A percentile compares a stretch with the other conserved stretches of the same genome.
Conservation (phyloP, 2,329 filamentous ascomycete species). For the Aureobasidium lini region DNA sequence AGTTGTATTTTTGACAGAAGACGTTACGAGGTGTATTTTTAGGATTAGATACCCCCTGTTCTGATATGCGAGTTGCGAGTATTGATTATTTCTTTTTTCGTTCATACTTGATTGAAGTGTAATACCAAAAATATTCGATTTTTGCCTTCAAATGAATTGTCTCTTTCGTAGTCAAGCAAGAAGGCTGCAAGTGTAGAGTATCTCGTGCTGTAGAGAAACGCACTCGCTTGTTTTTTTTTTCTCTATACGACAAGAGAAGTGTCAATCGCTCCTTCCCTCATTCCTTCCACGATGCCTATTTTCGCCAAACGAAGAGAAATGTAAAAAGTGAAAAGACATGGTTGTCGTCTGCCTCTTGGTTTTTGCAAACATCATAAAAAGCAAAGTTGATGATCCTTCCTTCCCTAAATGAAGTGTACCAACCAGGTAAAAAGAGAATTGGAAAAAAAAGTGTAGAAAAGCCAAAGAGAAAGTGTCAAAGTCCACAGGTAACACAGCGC, state of each 20-base stretch:
- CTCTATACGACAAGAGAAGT: not conserved
- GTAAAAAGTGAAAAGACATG: not conserved
- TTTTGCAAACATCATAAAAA: too few relatives aligned
- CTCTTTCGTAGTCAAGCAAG: too few relatives aligned
- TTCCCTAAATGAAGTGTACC: too few relatives aligned
- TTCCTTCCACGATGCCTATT: not conserved
- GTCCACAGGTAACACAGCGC: too few relatives aligned
- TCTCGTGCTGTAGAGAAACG: not conserved
- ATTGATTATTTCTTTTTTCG: not conserved
- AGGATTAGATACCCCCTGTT: not conserved
- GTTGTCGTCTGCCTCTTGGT: not conserved
- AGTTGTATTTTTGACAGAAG: not conserved
- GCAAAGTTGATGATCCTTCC: too few relatives aligned
- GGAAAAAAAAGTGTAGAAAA: too few relatives aligned
- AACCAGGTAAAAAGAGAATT: too few relatives aligned
- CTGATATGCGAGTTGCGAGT: not conserved
- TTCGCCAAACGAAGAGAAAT: not conserved
- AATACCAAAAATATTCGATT: too few relatives aligned
- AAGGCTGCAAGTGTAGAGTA: too few relatives aligned
- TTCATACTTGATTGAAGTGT: not conserved
- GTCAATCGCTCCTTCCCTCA: not conserved
- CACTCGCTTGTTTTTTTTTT: not conserved
- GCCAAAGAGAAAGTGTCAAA: too few relatives aligned
- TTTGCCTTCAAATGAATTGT: too few relatives aligned
- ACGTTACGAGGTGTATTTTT: not conserved